Conservation (phyloP, 129 eudicot genomes). For the Flaveria sonorensis region DNA sequence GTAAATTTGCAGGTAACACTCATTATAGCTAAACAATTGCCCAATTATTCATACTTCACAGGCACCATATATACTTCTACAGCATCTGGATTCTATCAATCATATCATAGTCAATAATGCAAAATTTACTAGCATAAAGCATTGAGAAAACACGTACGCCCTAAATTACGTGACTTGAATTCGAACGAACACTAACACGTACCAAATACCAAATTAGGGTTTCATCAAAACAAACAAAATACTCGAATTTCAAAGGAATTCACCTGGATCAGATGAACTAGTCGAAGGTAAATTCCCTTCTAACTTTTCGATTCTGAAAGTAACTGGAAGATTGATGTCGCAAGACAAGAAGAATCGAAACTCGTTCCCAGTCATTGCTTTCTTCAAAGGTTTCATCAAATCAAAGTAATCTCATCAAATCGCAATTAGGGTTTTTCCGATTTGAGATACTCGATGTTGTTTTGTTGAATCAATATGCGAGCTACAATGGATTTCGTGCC, state of each 20-base stretch:
- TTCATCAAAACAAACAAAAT: neutral
- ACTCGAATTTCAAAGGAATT: neutral
- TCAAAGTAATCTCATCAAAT: neutral
- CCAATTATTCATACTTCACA: neutral
- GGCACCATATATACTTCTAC: neutral
- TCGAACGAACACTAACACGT: conserved; percentile 16
- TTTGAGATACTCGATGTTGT: neutral
- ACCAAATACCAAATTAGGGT: conserved; percentile 16
- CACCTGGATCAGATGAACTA: conserved; percentile 57
- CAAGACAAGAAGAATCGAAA: conserved; percentile 91
- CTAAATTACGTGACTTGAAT: neutral
- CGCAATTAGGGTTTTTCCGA: conserved; percentile 32
- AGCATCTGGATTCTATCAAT: conserved; percentile 1
- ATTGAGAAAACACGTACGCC: no score
- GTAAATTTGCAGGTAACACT: no score
- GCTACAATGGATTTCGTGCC: conserved; percentile 3
- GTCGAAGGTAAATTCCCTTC: conserved; percentile 66
- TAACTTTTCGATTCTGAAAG: conserved; percentile 80
- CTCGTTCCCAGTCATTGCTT: conserved; percentile 70
- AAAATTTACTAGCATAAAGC: no score
- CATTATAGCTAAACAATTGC: neutral
- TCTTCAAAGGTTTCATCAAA: conserved; percentile 25
- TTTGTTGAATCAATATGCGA: neutral
- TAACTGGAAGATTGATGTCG: conserved; percentile 91
- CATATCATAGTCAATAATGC: no score